A percentile compares a stretch with the other conserved stretches of the same genome.
Conservation (phyloP, 2,329 filamentous ascomycete species). For the Colletotrichum eremochloae region DNA sequence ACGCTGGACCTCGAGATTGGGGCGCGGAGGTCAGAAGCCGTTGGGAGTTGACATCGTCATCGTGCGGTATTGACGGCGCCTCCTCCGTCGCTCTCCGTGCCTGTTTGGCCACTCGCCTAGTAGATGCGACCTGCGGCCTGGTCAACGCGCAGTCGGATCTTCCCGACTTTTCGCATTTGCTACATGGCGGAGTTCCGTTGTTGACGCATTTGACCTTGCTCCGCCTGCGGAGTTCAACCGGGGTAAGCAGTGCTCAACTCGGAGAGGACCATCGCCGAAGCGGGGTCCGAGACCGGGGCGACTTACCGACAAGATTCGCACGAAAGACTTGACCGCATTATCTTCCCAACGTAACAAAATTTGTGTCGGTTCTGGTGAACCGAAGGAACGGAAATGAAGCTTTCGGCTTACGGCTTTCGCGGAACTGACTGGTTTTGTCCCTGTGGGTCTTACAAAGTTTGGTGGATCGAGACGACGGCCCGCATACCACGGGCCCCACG, state of each 20-base stretch:
- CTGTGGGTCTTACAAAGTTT: slow-evolving; percentile 16
- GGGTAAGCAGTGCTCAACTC: slow-evolving; percentile 16
- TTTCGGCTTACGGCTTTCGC: slow-evolving; percentile 32
- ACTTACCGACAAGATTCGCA: slow-evolving; percentile 52
- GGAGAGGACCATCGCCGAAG: slow-evolving; percentile 3
- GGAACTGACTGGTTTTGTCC: slow-evolving; percentile 16
- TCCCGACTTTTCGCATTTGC: slow-evolving; percentile 48
- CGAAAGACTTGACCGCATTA: slow-evolving; percentile 53
- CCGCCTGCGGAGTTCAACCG: slow-evolving; percentile 44
- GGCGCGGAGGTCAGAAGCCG: slow-evolving; percentile 25
- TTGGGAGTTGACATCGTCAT: slow-evolving; percentile 21
- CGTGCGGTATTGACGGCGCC: background rate
- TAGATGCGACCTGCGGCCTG: slow-evolving; percentile 41
- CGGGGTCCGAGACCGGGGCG: background rate
- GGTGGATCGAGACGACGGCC: slow-evolving; percentile 5
- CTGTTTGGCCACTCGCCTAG: slow-evolving; percentile 24
- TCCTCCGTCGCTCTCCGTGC: slow-evolving; percentile 31
- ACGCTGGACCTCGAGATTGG: slow-evolving; percentile 30
- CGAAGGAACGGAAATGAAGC: slow-evolving; percentile 22
- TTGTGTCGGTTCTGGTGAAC: slow-evolving; percentile 28
- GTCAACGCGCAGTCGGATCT: slow-evolving; percentile 47
- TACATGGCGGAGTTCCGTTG: slow-evolving; percentile 49
- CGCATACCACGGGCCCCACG: too few relatives aligned
- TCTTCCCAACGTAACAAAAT: background rate
- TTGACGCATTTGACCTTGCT: slow-evolving; percentile 55